Conservation (phyloP, 352 stramenopile genomes). For the Phytophthora sp. region DNA sequence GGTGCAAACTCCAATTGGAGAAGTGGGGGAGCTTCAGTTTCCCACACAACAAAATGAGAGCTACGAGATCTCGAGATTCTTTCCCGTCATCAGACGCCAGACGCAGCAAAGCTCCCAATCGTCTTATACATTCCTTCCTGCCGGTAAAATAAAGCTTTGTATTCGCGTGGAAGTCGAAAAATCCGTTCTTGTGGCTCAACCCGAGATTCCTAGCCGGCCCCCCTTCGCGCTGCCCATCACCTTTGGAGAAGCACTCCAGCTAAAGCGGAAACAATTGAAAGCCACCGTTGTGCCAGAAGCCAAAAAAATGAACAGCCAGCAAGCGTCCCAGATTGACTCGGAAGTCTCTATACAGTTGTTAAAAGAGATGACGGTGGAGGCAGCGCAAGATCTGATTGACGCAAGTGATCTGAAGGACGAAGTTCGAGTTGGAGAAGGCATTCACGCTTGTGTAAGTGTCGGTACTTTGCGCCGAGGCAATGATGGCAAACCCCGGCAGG, state of each 20-base stretch:
- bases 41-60: constrained; percentile 18
- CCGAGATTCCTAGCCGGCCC: no score
- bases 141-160: constrained; percentile 47
- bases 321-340: constrained; percentile 11
- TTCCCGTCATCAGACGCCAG: constrained; percentile 33
- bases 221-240: constrained; percentile 25
- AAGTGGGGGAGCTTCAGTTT: constrained; percentile 34
- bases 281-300: constrained; percentile 37
- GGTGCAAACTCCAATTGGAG: constrained; percentile 27
- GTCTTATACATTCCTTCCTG: constrained; percentile 14
- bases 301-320: constrained; percentile 7
- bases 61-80: constrained; percentile 43
- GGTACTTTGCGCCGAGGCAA: constrained; percentile 12
- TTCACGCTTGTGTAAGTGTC: constrained; percentile 41
- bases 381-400: constrained; percentile 12
- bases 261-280: constrained; percentile 54
- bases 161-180: constrained; percentile 37
- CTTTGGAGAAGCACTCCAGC: constrained; percentile 42
- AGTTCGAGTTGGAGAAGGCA: constrained; percentile 35
- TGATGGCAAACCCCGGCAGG: background rate
- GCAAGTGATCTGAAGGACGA: constrained; percentile 22
- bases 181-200: background rate
- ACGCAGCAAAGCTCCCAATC: constrained; percentile 2
- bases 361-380: constrained; percentile 30
- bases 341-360: constrained; percentile 20